Conservation (phyloP, 2,329 filamentous ascomycete genomes). For the Colletotrichum scovillei region DNA sequence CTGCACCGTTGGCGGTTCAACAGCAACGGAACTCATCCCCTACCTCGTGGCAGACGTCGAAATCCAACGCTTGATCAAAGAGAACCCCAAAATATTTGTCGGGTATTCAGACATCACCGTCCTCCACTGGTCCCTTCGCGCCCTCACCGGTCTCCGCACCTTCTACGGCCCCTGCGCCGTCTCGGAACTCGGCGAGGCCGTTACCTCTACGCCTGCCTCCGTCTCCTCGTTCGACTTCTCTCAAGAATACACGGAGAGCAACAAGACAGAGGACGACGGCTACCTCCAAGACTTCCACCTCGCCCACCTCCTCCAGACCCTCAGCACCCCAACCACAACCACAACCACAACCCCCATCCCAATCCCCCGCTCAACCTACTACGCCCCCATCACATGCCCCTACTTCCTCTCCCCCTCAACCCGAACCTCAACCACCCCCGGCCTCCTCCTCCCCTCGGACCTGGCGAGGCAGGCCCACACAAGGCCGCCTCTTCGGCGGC, state of each 20-base stretch:
- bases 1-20: slow-evolving; percentile 52
- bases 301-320: slow-evolving; percentile 46
- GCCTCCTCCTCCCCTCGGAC: slow-evolving; percentile 47
- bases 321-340: slow-evolving; percentile 37
- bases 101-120: slow-evolving; percentile 56
- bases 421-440: slow-evolving; percentile 37
- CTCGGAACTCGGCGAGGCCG: slow-evolving; percentile 50
- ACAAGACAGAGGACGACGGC: slow-evolving; percentile 35
- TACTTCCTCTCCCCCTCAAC: slow-evolving; percentile 40
- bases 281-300: slow-evolving; percentile 45
- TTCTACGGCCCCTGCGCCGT: slow-evolving; percentile 56
- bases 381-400: slow-evolving; percentile 41
- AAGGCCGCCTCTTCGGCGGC: slow-evolving; percentile 58
- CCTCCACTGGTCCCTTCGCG: slow-evolving; percentile 55
- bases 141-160: slow-evolving; percentile 51
- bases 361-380: slow-evolving; percentile 45
- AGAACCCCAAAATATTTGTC: slow-evolving; percentile 54
- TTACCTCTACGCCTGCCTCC: slow-evolving; percentile 19
- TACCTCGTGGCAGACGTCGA: slow-evolving; percentile 48
- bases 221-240: slow-evolving; percentile 5
- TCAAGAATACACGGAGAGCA: not conserved
- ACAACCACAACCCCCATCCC: slow-evolving; percentile 45
- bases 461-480: no score
- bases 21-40: slow-evolving; percentile 53
- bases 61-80: slow-evolving; percentile 46